A percentile compares a stretch with the other conserved stretches of the same genome.
phyloP scores from a whole-genome alignment of 179 eudicot species.

The Patellifolia procumbens region DNA sequence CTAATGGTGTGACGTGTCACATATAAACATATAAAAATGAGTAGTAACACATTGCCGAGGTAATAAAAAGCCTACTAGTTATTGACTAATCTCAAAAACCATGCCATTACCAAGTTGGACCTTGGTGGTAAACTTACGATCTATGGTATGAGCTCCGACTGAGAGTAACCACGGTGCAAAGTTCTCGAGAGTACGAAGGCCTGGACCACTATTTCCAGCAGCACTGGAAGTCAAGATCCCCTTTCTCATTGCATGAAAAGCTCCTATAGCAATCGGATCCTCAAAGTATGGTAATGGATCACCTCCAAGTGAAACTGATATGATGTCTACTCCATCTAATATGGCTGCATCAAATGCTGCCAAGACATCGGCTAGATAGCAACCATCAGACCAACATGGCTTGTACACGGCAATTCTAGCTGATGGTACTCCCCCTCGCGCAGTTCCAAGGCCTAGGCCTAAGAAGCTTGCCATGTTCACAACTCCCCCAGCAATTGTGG shows the following conservation, averaged over 20 bases:
- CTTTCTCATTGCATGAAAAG: conserved; percentile 34
- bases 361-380: conserved; percentile 2
- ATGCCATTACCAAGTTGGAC: conserved; percentile 27
- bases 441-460: conserved; percentile 26
- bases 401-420: conserved; percentile 29
- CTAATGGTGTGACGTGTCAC: too few relatives aligned
- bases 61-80: too few relatives aligned
- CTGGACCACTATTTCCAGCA: conserved; percentile 34
- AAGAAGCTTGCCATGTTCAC: conserved; percentile 19
- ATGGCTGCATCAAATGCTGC: conserved; percentile 35
- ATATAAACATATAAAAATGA: background rate
- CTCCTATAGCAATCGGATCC: conserved; percentile 30
- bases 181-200: background rate
- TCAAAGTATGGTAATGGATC: background rate
- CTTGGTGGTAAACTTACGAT: conserved; percentile 26
- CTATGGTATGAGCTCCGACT: conserved; percentile 37
- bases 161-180: conserved; percentile 42
- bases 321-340: conserved; percentile 31
- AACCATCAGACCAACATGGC: conserved; percentile 14
- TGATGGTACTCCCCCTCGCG: conserved; percentile 32
- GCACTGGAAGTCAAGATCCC: conserved; percentile 31
- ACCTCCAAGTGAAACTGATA: conserved; percentile 22
- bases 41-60: background rate
- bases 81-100: conserved; percentile 19
- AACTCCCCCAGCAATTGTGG: conserved; percentile 15